Base-by-base conservation (phyloP, 192 early-diverging fungal species). In the Umbelopsis isabellina region DNA sequence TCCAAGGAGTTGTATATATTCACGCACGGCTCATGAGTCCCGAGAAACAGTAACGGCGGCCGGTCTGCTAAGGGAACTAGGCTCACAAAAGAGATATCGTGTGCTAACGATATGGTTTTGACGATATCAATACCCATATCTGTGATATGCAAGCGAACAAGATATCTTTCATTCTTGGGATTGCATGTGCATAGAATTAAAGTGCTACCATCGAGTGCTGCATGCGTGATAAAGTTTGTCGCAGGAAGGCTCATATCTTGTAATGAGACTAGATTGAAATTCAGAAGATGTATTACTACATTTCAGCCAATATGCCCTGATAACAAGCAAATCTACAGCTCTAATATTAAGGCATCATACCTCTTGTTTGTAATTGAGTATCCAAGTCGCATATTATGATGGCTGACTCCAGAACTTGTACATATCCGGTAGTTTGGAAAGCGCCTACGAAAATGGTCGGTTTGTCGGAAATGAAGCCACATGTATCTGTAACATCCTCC, bases 401-500 rank as follows among this genome's bases (percentile, higher is more conserved):
- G 13, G 12, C 2, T 2, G 55, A 33, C 27, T 61, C 27, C 18
- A 61, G 25, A 35, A 35, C 55, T n/a, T 61, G 55, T 6, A 61
- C 55, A 12, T 35, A 30, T 18, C 27, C 55, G 9, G 8, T 25
- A 8, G 55, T 11, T 27, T 35, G 12, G n/a, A 25, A 61, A 12
- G 2, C 18, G 11, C 55, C 30, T 2, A 30, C 25, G 33, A 61
- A 61, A 18, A 61, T 35, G 13, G 55, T 61, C 5, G 55, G 27
- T 11, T 61, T 61, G 15, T 61, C 55, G 18, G 27, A 35, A 15
- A 61, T 12, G 15, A 61, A 25, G 25, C 55, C 55, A n/a, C 55
- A 61, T 12, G 55, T 35, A n/a, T 61, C 55, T 4, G 55, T 35
- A 18, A 61, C 55, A 35, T 61, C 55, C 18, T 61, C 27, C 6